These are phyloP conservation scores for Citropsis articulata DNA, from an alignment of 345 rosid genomes.

Conservation along the genomic window DNA sequence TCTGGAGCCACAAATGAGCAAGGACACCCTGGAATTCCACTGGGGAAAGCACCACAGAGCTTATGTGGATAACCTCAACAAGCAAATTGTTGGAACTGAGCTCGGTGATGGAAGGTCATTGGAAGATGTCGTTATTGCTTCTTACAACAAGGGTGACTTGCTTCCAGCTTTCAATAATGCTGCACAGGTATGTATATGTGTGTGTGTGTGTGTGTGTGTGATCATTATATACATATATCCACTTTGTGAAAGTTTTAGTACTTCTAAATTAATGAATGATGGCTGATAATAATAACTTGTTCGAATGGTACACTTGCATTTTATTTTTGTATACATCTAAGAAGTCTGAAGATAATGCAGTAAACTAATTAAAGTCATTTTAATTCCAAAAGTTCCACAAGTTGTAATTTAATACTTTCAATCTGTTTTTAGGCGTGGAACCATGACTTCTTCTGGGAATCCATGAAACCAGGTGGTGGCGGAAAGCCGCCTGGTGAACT, in stretches of 20 bases:
- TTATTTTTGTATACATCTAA: neutral
- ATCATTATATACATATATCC: no score
- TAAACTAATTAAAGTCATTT: neutral
- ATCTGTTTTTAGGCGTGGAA: constrained; percentile 71
- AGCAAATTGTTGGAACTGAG: constrained; percentile 72
- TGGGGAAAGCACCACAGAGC: constrained; percentile 95
- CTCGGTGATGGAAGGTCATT: constrained; percentile 48
- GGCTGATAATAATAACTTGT: no score
- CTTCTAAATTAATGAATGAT: no score
- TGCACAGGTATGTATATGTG: constrained; percentile 58
- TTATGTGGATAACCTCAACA: constrained; percentile 83
- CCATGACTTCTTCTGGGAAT: constrained; percentile 94
- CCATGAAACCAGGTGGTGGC: constrained; percentile 88
- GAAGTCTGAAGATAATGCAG: neutral
- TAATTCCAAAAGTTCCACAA: neutral
- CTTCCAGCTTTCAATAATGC: constrained; percentile 94
- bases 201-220: neutral
- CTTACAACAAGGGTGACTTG: constrained; percentile 76
- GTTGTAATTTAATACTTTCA: neutral
- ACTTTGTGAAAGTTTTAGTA: no score
- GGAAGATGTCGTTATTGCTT: constrained; percentile 51
- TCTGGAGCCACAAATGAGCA: constrained; percentile 89
- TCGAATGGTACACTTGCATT: neutral
- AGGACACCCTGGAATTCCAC: constrained; percentile 68
- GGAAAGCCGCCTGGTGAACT: constrained; percentile 86